A percentile compares a stretch with the other conserved stretches of the same genome.
These are phyloP conservation scores for Aspergillus sp. DNA, from an alignment of 2,329 filamentous ascomycete genomes.

Conservation along the genomic window DNA sequence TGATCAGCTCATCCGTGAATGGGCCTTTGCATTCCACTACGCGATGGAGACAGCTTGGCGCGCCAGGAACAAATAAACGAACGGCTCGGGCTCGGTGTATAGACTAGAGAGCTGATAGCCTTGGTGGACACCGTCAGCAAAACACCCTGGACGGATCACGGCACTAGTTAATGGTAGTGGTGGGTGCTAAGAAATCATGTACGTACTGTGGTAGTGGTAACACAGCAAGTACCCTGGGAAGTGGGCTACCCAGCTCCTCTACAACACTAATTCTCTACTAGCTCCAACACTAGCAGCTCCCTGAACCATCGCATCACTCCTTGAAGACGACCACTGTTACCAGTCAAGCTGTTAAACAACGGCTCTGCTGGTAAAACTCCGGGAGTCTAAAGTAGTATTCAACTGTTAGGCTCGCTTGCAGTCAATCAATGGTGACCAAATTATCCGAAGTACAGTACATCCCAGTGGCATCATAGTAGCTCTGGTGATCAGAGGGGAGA, in stretches of 20 bases:
- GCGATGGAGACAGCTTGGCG: slow-evolving; percentile 4
- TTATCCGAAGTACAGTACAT: neutral
- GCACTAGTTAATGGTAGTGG: neutral
- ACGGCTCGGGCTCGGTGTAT: neutral
- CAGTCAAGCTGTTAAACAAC: neutral
- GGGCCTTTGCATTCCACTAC: neutral
- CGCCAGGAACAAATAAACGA: slow-evolving; percentile 3
- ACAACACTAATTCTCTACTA: neutral
- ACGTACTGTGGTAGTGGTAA: too few species aligned
- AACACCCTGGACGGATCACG: neutral
- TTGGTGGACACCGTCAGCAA: neutral
- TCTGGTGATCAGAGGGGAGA: slow-evolving; percentile 20
- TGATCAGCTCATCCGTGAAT: slow-evolving; percentile 9
- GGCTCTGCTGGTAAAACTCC: too few species aligned
- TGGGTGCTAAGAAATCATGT: too few species aligned
- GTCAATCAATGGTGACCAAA: neutral
- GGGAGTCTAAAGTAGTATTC: neutral
- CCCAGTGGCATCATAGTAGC: neutral
- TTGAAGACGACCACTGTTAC: neutral
- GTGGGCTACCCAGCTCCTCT: neutral
- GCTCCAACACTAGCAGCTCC: neutral
- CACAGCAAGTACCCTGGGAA: neutral
- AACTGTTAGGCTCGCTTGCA: neutral
- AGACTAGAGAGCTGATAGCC: neutral
- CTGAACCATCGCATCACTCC: neutral